Base-by-base conservation (phyloP, 129 eudicot species). In the Escallonia herrerae region DNA sequence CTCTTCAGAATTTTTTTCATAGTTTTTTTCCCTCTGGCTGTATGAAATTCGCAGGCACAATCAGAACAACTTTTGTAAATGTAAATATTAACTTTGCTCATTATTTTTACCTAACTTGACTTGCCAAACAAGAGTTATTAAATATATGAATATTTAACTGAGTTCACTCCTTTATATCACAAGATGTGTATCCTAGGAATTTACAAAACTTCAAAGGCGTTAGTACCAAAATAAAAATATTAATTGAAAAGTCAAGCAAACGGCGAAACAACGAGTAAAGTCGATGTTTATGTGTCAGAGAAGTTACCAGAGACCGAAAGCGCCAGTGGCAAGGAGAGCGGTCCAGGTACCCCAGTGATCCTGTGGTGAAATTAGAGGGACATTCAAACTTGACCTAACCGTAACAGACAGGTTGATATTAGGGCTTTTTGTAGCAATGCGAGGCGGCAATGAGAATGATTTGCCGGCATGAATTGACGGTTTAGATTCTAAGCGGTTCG, bases 341-440 rank as follows among this genome's bases (percentile, higher is more conserved):
- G 95, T 64, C 97, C 95, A 90, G 2, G 68, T 62, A 33, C 86
- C 97, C 97, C 95, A 90, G 40, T 84, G 79, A 59, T 90, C 97
- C 38, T 82, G 80, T 0, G 95, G 84, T 15, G 90, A 78, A 62
- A 90, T 59, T 13, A 87, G 48, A 22, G 95, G 87, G 5, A 59
- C 55, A 9, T 54, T 73, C 54, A 73, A 46, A 68, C 58, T 76
- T n/a, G 85, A 86, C 8, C 65, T 65, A 54, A 71, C 79, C 10
- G 50, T 60, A 12, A 77, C 55, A 41, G 67, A 40, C 33, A 64
- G 56, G 51, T 40, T 40, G 49, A 22, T 22, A 61, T 3, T 49
- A 43, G 44, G 68, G 68, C 3, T 22, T 54, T 33, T 60, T 1
- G 5, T 47, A 60, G 5, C 7, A 60, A 38, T 13, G 9, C 49